Evolutionary conservation across 495 filamentous ascomycete genomes (phyloP), one percentile per base, ranked within the genome.

Genomic region (Rusavskia elegans): DNA sequence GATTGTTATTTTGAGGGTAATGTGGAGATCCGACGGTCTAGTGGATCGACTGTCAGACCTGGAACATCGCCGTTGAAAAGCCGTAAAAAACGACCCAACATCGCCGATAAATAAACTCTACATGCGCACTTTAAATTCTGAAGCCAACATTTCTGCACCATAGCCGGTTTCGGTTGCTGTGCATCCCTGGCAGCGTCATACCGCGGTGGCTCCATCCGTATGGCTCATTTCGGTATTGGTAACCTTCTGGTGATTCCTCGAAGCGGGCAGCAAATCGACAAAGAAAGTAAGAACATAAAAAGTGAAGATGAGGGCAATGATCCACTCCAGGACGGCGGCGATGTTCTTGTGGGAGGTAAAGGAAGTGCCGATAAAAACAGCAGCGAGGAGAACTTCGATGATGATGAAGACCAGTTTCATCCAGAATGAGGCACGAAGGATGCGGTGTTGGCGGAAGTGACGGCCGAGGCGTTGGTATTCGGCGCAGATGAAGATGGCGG

Each of bases 261-360:
- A 73, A 19, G 88, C 87, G 0, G 92, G 92, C 49, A 87, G 69
- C 37, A 98, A 72, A 63, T 98, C 92, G 60, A 97, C 69, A 50
- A 84, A 78, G 69, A 95, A 97, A 38, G 85, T 88, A 45, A 94
- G 75, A 40, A 95, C 71, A 64, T 93, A 96, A 59, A 87, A 84
- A 10, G 83, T 89, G 69, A 95, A 98, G 55, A 96, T 71, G 58
- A 97, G 81, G 21, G 89, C 82, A 55, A 98, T 83, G 49, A 82
- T 68, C 59, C 59, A 62, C 21, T 77, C 55, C 30, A 86, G 61
- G 16, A 83, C 68, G 0, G 81, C 81, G 16, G 71, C 79, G 1
- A 67, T 54, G 62, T 85, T 77, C 54, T 74, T 70, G 49, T 68
- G 54, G 1, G 48, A 20, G n/a, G 51, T 62, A 38, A 66, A 66